Percentiles rank a stretch among this genome's conserved stretches.
Evolutionary conservation across 257 asterid genomes (phyloP).

Genomic region (Nicotiana paniculata): DNA sequence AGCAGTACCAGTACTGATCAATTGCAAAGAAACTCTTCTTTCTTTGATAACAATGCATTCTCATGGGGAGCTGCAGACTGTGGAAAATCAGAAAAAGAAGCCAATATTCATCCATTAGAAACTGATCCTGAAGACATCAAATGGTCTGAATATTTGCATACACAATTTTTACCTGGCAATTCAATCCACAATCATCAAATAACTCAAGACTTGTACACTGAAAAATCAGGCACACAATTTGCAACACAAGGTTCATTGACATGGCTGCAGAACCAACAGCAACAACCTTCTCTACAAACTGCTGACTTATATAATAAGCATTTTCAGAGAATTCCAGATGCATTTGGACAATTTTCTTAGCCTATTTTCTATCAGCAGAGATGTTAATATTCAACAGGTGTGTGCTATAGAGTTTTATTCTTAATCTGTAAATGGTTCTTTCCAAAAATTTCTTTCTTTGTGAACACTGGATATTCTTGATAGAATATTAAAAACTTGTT

Average conservation of each 20-base stretch:
- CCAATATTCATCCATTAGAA: slow-evolving; percentile 12
- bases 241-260: slow-evolving; percentile 18
- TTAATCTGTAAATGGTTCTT: slow-evolving; percentile 57
- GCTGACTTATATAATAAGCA: slow-evolving; percentile 47
- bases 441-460: slow-evolving; percentile 25
- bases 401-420: slow-evolving; percentile 43
- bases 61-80: slow-evolving; percentile 31
- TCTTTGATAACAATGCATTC: slow-evolving; percentile 25
- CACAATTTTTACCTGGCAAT: slow-evolving; percentile 42
- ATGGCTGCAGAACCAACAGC: slow-evolving; percentile 43
- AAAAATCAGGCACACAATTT: slow-evolving; percentile 24
- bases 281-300: slow-evolving; percentile 22
- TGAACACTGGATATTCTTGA: slow-evolving; percentile 36
- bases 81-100: slow-evolving; percentile 31
- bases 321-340: slow-evolving; percentile 46
- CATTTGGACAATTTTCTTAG: slow-evolving; percentile 64
- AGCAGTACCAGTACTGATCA: slow-evolving; percentile 8
- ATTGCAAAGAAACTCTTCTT: slow-evolving; percentile 23
- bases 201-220: slow-evolving; percentile 30
- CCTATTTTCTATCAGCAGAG: not conserved
- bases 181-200: slow-evolving; percentile 16
- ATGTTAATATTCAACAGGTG: slow-evolving; percentile 15
- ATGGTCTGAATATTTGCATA: slow-evolving; percentile 73
- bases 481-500: slow-evolving; percentile 15
- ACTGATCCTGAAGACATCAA: slow-evolving; percentile 37